Base-by-base conservation (phyloP, 2,329 filamentous ascomycete genomes). In the Penicillium nordicum region DNA sequence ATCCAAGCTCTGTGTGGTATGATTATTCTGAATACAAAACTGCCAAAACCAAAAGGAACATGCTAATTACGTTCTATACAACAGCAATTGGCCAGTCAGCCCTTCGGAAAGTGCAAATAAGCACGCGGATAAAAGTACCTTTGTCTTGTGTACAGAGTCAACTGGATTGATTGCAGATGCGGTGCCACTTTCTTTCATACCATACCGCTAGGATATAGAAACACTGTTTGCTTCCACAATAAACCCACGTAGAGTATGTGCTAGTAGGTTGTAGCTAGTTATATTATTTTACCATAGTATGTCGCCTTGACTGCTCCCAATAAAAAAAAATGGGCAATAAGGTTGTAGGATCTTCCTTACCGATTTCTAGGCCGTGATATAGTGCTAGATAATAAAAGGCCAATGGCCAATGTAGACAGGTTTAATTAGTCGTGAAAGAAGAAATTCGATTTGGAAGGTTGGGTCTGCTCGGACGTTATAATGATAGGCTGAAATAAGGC, bases 21-120 rank as follows among this genome's bases (percentile, higher is more conserved):
- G 30, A 14, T 3, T 1, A 21, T 21, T 2, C 21, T 21, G 21
- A 21, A 21, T 21, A 21, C 21, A 21, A 21, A 21, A 21, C 21
- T 1, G 21, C 0, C 21, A 2, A 21, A 21, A 21, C 21, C 21
- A 21, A 21, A 2, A 21, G 21, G 3, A 21, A 21, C 3, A 3
- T 30, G 10, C 29, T 30, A 32, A 32, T 32, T 32, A 5, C 1
- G 1, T 14, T 32, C 30, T 32, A 14, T 32, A 14, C 30, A 32
- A 32, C 11, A 32, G 30, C 11, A 32, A 32, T 32, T 32, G 30
- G 30, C 43, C 3, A 34, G 49, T 32, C 16, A 30, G 25, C 18
- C 50, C 1, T 50, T 32, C 34, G 55, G 55, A 32, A 32, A 32
- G 43, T 57, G 55, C 42, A 57, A 57, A 57, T 57, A 49, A 37